Percentiles rank a stretch among this genome's conserved stretches.
phyloP scores from a whole-genome alignment of 2,329 filamentous ascomycete genomes.

The Tolypocladium album region DNA sequence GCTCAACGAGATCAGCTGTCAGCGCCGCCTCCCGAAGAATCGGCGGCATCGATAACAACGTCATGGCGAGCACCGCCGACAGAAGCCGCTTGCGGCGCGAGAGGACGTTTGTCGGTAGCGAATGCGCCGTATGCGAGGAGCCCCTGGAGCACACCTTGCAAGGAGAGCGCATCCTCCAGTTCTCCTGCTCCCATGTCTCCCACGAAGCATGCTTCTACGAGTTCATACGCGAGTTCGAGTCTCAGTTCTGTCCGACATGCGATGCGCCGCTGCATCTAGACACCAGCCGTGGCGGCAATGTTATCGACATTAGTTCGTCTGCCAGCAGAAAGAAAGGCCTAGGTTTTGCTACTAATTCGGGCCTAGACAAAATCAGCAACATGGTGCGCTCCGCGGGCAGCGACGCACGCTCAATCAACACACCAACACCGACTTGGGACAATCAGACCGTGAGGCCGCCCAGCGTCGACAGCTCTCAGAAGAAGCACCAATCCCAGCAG shows the following conservation, averaged over 20 bases:
- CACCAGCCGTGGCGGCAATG: constrained; percentile 84
- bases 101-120: constrained; percentile 87
- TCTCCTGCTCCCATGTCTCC: constrained; percentile 92
- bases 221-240: constrained; percentile 89
- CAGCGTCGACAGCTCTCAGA: constrained; percentile 33
- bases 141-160: constrained; percentile 89
- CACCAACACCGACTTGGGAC: constrained; percentile 59
- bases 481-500: constrained; percentile 22
- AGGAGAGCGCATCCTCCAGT: constrained; percentile 88
- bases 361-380: constrained; percentile 81
- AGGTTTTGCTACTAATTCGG: constrained; percentile 12
- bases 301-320: constrained; percentile 70
- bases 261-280: constrained; percentile 86
- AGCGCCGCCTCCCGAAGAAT: constrained; percentile 23
- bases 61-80: constrained; percentile 45
- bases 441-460: constrained; percentile 43
- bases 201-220: constrained; percentile 99
- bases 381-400: constrained; percentile 72
- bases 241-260: constrained; percentile 88
- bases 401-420: constrained; percentile 46
- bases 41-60: constrained; percentile 28
- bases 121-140: constrained; percentile 95
- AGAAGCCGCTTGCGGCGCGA: constrained; percentile 72
- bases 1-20: constrained; percentile 20
- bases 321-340: constrained; percentile 10